These are phyloP conservation scores for Aspergillus jensenii DNA, from an alignment of 2,329 filamentous ascomycete genomes.

Conservation along the genomic window DNA sequence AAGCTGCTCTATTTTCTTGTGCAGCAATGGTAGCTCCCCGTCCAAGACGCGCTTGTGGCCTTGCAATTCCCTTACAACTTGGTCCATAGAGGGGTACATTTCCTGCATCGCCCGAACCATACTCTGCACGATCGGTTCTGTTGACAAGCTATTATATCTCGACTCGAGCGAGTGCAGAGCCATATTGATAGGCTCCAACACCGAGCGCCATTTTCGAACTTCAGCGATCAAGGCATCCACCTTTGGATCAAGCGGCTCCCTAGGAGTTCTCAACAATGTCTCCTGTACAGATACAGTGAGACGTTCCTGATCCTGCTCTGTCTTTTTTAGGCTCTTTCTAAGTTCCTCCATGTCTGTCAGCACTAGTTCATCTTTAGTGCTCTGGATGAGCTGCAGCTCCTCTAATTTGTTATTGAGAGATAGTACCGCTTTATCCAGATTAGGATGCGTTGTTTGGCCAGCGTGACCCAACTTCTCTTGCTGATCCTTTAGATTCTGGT, in stretches of 20 bases:
- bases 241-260: conserved; percentile 4
- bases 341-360: conserved; percentile 21
- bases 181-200: conserved; percentile 13
- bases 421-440: conserved; percentile 4
- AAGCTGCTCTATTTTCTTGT: conserved; percentile 7
- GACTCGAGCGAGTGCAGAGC: conserved; percentile 43
- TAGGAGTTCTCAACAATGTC: neutral
- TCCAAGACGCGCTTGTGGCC: conserved; percentile 18
- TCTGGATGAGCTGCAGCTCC: conserved; percentile 13
- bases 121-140: conserved; percentile 34
- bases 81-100: conserved; percentile 34
- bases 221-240: neutral
- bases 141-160: conserved; percentile 52
- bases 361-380: conserved; percentile 21
- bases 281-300: neutral
- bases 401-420: conserved; percentile 7
- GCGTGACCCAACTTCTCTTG: conserved; percentile 4
- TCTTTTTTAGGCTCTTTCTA: conserved; percentile 4
- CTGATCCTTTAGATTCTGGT: conserved; percentile 3
- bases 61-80: conserved; percentile 21
- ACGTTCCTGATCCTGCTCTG: neutral
- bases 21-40: conserved; percentile 3
- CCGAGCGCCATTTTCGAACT: neutral
- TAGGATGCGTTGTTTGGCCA: neutral
- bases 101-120: conserved; percentile 36